Percentiles rank a stretch among this genome's conserved stretches.
phyloP scores from a whole-genome alignment of 805 yeast species.

The Candida fluviatilis region DNA sequence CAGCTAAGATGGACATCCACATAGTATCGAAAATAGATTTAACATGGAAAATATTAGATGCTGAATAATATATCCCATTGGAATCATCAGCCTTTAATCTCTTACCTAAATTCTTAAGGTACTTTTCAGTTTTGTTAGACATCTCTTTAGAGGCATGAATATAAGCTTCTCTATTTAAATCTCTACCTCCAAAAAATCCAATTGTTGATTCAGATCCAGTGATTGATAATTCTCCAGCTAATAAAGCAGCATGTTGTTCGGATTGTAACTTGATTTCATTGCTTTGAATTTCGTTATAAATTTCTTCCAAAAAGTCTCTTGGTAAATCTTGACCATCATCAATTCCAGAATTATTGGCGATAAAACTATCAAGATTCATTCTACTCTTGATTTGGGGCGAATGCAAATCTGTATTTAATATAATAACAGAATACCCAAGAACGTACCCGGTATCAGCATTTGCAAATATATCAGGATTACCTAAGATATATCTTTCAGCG shows the following conservation, averaged over 20 bases:
- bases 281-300: constrained; percentile 72
- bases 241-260: constrained; percentile 88
- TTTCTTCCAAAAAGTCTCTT: constrained; percentile 59
- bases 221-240: constrained; percentile 53
- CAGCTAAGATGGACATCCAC: constrained; percentile 98
- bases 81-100: constrained; percentile 37
- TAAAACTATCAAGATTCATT: constrained; percentile 85
- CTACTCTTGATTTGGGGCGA: constrained; percentile 79
- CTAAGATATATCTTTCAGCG: constrained; percentile 86
- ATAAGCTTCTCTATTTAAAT: constrained; percentile 74
- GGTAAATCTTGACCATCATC: constrained; percentile 88
- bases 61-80: constrained; percentile 60
- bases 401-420: constrained; percentile 94
- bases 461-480: constrained; percentile 83
- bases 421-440: constrained; percentile 83
- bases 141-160: constrained; percentile 90
- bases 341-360: constrained; percentile 84
- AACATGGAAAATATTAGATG: constrained; percentile 85
- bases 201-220: constrained; percentile 34
- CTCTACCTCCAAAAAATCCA: constrained; percentile 68
- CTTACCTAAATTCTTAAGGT: constrained; percentile 63
- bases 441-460: constrained; percentile 94
- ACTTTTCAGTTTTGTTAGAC: constrained; percentile 81
- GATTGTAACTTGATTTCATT: constrained; percentile 89
- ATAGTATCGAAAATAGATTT: constrained; percentile 87